These are phyloP conservation scores for Candida ficus DNA, from an alignment of 805 yeast genomes.

Conservation along the genomic window DNA sequence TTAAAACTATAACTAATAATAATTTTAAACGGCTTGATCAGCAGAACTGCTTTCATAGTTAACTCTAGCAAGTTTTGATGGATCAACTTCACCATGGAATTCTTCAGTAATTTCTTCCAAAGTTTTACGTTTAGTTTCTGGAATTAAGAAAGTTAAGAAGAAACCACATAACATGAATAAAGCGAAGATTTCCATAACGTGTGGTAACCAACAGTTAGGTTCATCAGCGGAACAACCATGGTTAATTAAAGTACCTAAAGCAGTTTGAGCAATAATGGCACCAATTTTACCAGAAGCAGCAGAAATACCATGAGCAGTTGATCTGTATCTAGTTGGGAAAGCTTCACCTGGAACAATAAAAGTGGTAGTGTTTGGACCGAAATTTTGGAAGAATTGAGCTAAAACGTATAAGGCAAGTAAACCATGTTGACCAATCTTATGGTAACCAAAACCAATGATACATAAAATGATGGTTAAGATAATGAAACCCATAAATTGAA, in stretches of 20 bases:
- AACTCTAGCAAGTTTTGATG: slow-evolving; percentile 29
- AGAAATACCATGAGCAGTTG: slow-evolving; percentile 91
- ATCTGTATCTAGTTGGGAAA: slow-evolving; percentile 93
- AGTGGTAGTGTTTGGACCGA: slow-evolving; percentile 92
- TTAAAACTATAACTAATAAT: no score
- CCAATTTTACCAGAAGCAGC: slow-evolving; percentile 92
- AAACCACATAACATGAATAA: slow-evolving; percentile 84
- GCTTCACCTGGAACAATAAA: slow-evolving; percentile 88
- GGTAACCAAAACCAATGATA: slow-evolving; percentile 78
- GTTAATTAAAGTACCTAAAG: slow-evolving; percentile 76
- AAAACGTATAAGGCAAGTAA: slow-evolving; percentile 72
- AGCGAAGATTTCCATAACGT: slow-evolving; percentile 92
- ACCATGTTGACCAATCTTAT: slow-evolving; percentile 62
- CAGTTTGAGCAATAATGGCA: slow-evolving; percentile 87
- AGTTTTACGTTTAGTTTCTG: slow-evolving; percentile 90
- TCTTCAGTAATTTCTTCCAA: slow-evolving; percentile 78
- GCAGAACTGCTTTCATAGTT: slow-evolving; percentile 16
- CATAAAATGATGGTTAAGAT: slow-evolving; percentile 69
- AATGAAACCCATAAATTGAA: slow-evolving; percentile 73
- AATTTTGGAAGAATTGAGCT: slow-evolving; percentile 84
- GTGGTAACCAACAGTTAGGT: slow-evolving; percentile 76
- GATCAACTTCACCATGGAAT: slow-evolving; percentile 74
- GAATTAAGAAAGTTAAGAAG: slow-evolving; percentile 59
- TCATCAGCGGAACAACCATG: slow-evolving; percentile 61
- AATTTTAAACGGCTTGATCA: slow-evolving; percentile 16